These are phyloP conservation scores for Geranium incanum DNA, from an alignment of 441 rosid genomes.

Conservation along the genomic window DNA sequence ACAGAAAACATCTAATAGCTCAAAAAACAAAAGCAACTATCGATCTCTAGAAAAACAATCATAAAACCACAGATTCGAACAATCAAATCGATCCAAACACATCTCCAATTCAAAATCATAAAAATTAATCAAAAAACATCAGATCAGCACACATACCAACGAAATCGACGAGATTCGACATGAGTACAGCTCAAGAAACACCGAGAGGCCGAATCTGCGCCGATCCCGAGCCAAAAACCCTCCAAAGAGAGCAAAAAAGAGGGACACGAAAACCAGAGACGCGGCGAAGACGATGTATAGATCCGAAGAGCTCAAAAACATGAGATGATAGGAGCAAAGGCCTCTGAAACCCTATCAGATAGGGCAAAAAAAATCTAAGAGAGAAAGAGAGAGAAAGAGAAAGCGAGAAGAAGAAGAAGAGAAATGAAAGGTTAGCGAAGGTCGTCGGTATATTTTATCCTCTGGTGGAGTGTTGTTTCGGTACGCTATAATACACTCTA, in stretches of 20 bases:
- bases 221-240: background rate
- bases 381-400: background rate
- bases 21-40: background rate
- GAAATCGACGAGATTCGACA: background rate
- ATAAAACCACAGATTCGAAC: background rate
- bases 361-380: background rate
- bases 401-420: background rate
- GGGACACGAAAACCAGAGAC: background rate
- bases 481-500: background rate
- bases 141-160: background rate
- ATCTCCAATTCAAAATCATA: background rate
- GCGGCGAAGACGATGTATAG: background rate
- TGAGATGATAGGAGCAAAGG: background rate
- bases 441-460: background rate
- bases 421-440: background rate
- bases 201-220: background rate
- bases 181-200: background rate
- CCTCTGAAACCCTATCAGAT: background rate
- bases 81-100: background rate
- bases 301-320: background rate
- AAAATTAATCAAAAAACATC: background rate
- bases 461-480: background rate
- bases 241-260: conserved; percentile 1
- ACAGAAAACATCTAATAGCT: background rate
- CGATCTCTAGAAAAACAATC: background rate